Evolutionary conservation across 345 rosid genomes (phyloP).

Genomic region (Eutrema yunnanense): DNA sequence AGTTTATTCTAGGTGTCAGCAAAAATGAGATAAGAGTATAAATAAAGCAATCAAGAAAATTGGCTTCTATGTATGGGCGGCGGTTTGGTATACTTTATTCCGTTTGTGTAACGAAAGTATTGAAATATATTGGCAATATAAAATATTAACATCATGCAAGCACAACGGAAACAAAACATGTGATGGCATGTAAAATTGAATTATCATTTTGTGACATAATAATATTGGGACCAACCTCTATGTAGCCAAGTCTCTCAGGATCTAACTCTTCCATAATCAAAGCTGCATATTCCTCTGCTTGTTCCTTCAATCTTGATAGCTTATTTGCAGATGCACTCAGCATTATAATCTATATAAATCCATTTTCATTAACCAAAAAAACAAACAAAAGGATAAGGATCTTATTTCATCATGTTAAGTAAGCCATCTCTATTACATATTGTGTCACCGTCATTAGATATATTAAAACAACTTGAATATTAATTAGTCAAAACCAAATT

Average conservation of each 20-base stretch:
- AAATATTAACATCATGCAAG: conserved; percentile 29
- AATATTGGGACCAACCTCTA: conserved; percentile 61
- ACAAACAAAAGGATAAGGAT: background rate
- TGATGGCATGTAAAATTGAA: conserved; percentile 16
- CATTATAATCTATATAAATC: conserved; percentile 65
- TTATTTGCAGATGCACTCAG: conserved; percentile 95
- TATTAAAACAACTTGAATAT: conserved; percentile 3
- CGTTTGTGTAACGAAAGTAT: conserved; percentile 19
- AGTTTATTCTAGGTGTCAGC: conserved; percentile 10
- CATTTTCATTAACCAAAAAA: background rate
- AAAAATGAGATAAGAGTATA: conserved; percentile 8
- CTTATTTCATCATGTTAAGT: conserved; percentile 2
- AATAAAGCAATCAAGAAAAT: background rate
- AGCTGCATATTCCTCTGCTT: conserved; percentile 98
- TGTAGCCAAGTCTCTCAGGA: conserved; percentile 95
- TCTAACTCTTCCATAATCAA: conserved; percentile 98
- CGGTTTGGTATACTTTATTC: conserved; percentile 33
- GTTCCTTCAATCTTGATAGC: conserved; percentile 84
- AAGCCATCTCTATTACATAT: conserved; percentile 9
- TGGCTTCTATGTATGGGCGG: conserved; percentile 23
- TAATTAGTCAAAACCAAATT: conserved; percentile 15
- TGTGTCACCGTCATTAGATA: conserved; percentile 25
- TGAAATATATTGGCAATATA: conserved; percentile 7
- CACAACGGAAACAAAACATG: conserved; percentile 25
- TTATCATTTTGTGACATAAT: background rate